Evolutionary conservation across 2,329 filamentous ascomycete species (phyloP).

Genomic region (Epicoccum nigrum): DNA sequence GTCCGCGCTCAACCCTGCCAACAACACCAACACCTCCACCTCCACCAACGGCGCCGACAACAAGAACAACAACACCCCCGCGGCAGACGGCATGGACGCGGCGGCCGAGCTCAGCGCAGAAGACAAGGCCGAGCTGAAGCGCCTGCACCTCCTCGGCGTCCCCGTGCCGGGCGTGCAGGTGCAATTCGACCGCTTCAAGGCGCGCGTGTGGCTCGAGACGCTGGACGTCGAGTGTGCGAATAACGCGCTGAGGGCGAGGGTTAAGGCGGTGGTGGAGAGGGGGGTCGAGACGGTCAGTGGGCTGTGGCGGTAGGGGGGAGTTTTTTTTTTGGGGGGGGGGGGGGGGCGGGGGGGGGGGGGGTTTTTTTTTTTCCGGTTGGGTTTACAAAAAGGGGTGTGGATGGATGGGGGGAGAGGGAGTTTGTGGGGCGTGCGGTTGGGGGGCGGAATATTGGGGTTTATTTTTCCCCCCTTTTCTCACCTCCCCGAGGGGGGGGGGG

Average conservation of each 20-base stretch:
- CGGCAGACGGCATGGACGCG: neutral
- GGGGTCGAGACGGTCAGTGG: constrained; percentile 77
- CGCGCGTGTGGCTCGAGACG: constrained; percentile 89
- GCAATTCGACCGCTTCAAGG: constrained; percentile 83
- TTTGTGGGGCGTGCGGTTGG: no score
- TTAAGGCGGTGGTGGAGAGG: constrained; percentile 86
- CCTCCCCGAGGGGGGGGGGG: no score
- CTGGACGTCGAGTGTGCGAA: constrained; percentile 87
- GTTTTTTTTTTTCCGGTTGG: no score
- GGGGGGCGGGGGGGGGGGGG: no score
- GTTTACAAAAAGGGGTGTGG: no score
- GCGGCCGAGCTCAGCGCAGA: constrained; percentile 21
- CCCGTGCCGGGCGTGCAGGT: constrained; percentile 89
- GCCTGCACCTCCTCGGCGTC: constrained; percentile 83
- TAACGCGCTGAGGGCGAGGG: constrained; percentile 78
- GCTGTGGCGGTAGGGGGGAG: constrained; percentile 35
- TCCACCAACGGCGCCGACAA: no score
- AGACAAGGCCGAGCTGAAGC: constrained; percentile 67
- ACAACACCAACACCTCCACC: neutral
- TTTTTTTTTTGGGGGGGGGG: no score
- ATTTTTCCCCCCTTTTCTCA: no score
- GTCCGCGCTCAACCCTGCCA: constrained; percentile 41
- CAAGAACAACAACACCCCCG: neutral
- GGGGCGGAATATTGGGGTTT: no score
- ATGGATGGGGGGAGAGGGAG: no score